phyloP scores from a whole-genome alignment of 2,329 filamentous ascomycete genomes.

The Graphilbum fragrans region DNA sequence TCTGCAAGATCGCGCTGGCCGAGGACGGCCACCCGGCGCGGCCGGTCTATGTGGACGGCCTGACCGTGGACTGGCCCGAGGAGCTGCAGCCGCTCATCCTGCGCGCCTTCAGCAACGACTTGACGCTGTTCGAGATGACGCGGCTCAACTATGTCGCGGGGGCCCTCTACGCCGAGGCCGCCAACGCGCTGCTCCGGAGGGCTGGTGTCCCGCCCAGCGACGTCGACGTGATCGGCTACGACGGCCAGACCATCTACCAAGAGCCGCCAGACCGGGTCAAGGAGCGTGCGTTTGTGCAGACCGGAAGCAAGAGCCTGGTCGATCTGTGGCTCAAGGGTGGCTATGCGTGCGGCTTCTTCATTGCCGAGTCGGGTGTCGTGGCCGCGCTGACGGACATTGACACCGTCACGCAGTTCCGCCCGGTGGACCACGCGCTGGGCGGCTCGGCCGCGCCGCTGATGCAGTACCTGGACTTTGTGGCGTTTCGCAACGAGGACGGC shows the following conservation, averaged over 20 bases:
- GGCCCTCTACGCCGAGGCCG: slow-evolving; percentile 16
- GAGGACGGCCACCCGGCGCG: slow-evolving; percentile 16
- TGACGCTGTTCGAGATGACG: slow-evolving; percentile 17
- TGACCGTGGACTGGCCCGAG: slow-evolving; percentile 17
- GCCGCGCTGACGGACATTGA: slow-evolving; percentile 16
- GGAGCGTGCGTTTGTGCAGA: slow-evolving; percentile 11
- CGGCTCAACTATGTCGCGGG: slow-evolving; percentile 18
- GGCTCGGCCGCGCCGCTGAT: slow-evolving; percentile 17
- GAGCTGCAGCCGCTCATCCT: slow-evolving; percentile 15
- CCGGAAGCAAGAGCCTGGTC: slow-evolving; percentile 13
- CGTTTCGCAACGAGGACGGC: slow-evolving; percentile 13
- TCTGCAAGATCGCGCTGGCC: slow-evolving; percentile 15
- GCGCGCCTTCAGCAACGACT: slow-evolving; percentile 15
- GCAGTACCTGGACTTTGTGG: slow-evolving; percentile 20
- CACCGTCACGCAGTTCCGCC: slow-evolving; percentile 18
- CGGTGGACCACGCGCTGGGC: slow-evolving; percentile 17
- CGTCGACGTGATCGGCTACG: slow-evolving; percentile 17
- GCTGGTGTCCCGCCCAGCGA: slow-evolving; percentile 12
- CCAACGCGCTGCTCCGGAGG: slow-evolving; percentile 13
- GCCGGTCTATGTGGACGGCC: slow-evolving; percentile 15
- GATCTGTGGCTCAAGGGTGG: slow-evolving; percentile 17
- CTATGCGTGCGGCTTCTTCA: slow-evolving; percentile 16
- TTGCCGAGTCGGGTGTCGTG: slow-evolving; percentile 18
- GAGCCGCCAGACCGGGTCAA: slow-evolving; percentile 15
- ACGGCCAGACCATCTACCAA: slow-evolving; percentile 19